Base-by-base conservation (phyloP, 1,284 basidiomycete species). In the Puccinia polysora region DNA sequence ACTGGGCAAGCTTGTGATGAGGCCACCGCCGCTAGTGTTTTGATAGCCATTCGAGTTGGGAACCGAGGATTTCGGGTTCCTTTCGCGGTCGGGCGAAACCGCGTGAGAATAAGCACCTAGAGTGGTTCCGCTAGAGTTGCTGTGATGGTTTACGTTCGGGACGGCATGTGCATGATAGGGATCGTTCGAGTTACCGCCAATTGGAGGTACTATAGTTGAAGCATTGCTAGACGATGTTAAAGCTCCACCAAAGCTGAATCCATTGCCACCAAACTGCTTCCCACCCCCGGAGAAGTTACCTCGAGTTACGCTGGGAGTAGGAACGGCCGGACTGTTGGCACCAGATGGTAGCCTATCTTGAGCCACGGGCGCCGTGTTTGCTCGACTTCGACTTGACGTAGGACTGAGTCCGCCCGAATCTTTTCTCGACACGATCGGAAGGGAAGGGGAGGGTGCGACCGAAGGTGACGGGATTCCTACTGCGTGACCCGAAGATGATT, bases 261-360 rank as follows among this genome's bases (percentile, higher is more conserved):
- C 67, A 25, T 69, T 69, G 15, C 67, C 67, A 25, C 28, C 67
- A 34, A 69, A 69, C 32, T 69, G 67, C 25, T 69, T 69, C n/a
- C 55, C 52, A 6, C 50, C 25, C 5, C 43, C 65, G 14, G 34
- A 40, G 40, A 67, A 56, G 36, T 67, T 67, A 4, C 49, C 32
- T 0, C 65, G 65, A 47, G 12, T 56, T n/a, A 43, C 30, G 36
- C 38, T 62, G 0, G 59, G 59, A 15, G 65, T 55, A 32, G 65
- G 65, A 18, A 67, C 15, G 15, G 55, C 23, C 3, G 53, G 67
- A 20, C 38, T 34, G 23, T 59, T 50, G 25, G 65, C 50, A 20
- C 10, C 38, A 28, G 53, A 18, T 7, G 43, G 1, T 23, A 56
- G 58, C n/a, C 20, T 60, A 34, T 18, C 67, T 8, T 62, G 56